Base-by-base conservation (phyloP, 2,329 filamentous ascomycete species). In the Nannizzia gypsea region DNA sequence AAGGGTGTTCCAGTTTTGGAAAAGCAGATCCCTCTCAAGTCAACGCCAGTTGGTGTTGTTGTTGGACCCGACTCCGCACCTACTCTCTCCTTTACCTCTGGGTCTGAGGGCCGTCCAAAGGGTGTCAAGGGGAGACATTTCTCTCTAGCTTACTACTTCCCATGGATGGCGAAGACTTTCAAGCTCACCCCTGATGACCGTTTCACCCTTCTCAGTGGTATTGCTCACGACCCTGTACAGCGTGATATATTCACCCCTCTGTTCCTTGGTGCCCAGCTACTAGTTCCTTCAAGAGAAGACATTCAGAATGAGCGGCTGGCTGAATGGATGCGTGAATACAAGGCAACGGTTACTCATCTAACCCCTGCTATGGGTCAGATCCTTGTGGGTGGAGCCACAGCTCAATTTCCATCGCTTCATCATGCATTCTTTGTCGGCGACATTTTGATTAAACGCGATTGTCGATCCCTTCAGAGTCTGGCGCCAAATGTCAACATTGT, bases 361-460 rank as follows among this genome's bases (percentile, higher is more conserved):
- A 99, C 93, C 1, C 93, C 93, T 8, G 93, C 93, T 60, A 96
- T 97, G 91, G 91, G 91, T 59, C 89, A 96, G 67, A 93, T 97
- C 63, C 77, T 97, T 1, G 86, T 92, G n/a, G 91, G 90, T 48
- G 89, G 88, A 65, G 88, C 90, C 24, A 85, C 77, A 2, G 85
- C 89, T 0, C 74, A 88, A 65, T 95, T 96, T 68, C 87, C 89
- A 1, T 79, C 81, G 11, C 78, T 97, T n/a, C 80, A 86, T 61
- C 80, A 84, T 60, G 90, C 86, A 17, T 92, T 97, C 78, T 97
- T 92, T 63, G 92, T 97, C 0, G 93, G 93, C 34, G 92, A 97
- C 69, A 79, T 96, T 36, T 74, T 97, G 55, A 95, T 90, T 63
- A 95, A 85, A 69, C 81, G 84, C 68, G 92, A 97, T 67, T 95